Evolutionary conservation across 108 stramenopile species (phyloP).

Genomic region (Fistulifera pelliculosa): DNA sequence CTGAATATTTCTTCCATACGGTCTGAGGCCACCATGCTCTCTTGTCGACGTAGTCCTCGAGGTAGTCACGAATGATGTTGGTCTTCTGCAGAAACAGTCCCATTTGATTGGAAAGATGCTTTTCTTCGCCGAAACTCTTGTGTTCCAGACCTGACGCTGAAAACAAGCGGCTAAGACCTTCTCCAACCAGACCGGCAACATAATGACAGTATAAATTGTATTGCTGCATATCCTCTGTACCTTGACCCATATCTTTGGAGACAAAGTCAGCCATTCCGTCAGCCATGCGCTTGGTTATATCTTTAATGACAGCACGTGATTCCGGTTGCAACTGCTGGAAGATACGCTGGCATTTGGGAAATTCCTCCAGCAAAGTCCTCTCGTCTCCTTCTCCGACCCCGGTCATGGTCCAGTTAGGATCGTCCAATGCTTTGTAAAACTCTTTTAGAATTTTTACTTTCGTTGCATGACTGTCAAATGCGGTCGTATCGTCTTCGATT

Average conservation of each 20-base stretch:
- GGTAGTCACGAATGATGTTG: constrained; percentile 98
- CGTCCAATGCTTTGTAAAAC: constrained; percentile 84
- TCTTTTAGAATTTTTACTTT: constrained; percentile 76
- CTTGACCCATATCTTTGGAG: constrained; percentile 93
- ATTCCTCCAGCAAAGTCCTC: constrained; percentile 80
- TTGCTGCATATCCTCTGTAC: constrained; percentile 78
- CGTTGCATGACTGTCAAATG: constrained; percentile 62
- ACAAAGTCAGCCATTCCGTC: constrained; percentile 98
- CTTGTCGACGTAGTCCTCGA: constrained; percentile 99
- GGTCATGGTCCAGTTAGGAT: constrained; percentile 77
- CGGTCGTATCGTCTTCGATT: constrained; percentile 97
- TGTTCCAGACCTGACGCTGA: constrained; percentile 72
- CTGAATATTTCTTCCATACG: constrained; percentile 87
- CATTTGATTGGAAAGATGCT: constrained; percentile 91
- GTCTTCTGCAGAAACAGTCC: constrained; percentile 99
- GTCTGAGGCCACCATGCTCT: constrained; percentile 98
- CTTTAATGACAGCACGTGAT: constrained; percentile 76
- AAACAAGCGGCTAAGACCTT: constrained; percentile 95
- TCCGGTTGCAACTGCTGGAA: constrained; percentile 52
- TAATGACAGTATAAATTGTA: constrained; percentile 99
- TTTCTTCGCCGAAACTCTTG: constrained; percentile 41
- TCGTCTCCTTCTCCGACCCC: constrained; percentile 98
- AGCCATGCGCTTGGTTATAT: constrained; percentile 97
- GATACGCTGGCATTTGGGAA: constrained; percentile 83
- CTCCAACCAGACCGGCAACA: constrained; percentile 97